Conservation (phyloP, 164 flowering plant genomes). For the Berberis vulgaris region DNA sequence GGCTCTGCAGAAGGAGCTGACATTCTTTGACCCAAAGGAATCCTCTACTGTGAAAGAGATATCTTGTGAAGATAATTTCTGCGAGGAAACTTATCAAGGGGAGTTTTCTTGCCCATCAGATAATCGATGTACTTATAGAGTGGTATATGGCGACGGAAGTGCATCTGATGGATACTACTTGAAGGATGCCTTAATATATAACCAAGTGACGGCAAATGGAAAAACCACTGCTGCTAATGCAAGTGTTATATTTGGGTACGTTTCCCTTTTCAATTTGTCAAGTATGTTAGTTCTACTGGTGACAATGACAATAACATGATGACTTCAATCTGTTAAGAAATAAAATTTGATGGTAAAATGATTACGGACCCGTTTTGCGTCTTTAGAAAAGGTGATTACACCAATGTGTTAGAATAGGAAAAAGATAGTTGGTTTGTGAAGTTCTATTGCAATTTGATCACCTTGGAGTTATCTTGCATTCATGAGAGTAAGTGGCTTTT, state of each 20-base stretch:
- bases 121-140: slow-evolving; percentile 44
- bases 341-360: no score
- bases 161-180: slow-evolving; percentile 78
- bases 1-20: slow-evolving; percentile 53
- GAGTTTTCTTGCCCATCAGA: slow-evolving; percentile 36
- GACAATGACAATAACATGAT: background rate
- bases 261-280: slow-evolving; percentile 4
- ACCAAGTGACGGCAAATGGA: slow-evolving; percentile 49
- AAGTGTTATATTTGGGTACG: slow-evolving; percentile 77
- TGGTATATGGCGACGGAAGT: slow-evolving; percentile 94
- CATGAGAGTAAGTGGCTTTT: no score
- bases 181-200: slow-evolving; percentile 41
- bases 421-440: no score
- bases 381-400: no score
- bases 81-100: slow-evolving; percentile 18
- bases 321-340: no score
- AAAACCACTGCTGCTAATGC: slow-evolving; percentile 46
- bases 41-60: slow-evolving; percentile 53
- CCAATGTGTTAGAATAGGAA: no score
- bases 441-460: background rate
- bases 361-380: no score
- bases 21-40: slow-evolving; percentile 49
- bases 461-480: no score
- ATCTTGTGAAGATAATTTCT: slow-evolving; percentile 57
- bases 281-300: no score